Evolutionary conservation across 192 early-diverging fungal genomes (phyloP), one percentile per base, ranked within the genome.

Genomic region (Phlyctochytrium bullatum): DNA sequence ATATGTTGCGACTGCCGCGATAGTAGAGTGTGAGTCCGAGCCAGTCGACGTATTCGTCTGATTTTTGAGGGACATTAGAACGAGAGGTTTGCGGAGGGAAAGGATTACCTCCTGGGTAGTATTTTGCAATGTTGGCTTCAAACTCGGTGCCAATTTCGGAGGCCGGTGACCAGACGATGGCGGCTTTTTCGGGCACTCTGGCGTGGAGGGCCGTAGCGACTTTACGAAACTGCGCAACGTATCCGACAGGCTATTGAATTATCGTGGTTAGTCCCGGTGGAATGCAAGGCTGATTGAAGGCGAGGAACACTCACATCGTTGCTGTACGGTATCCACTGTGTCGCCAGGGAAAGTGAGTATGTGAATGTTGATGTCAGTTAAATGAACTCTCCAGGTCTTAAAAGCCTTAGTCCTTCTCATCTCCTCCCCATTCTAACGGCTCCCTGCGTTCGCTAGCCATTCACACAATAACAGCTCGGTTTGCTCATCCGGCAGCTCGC

Each of bases 31-130:
- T 20, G 27, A 57, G 54, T 14, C 54, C 54, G 6, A 57, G 12
- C 54, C 54, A 57, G 54, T 57, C 54, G 27, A 57, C 54, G 25
- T 57, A 57, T 6, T 14, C 54, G 25, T 57, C 54, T 57, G n/a
- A n/a, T n/a, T n/a, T n/a, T n/a, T n/a, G n/a, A n/a, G n/a, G 20
- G 40, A 6, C 6, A 47, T 47, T 47, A 6, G 6, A 6, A 20
- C 20, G 6, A 47, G 40, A 47, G 6, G 6, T 47, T 47, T 47
- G 6, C 10, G 6, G 40, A 47, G 20, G 10, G 10, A 47, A 47
- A 20, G 40, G 20, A 20, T 47, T 47, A 47, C 40, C 40, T 47
- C 40, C 40, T 6, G 40, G 40, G 20, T 47, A 47, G 40, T 47
- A 47, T 47, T 47, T 6, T 6, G 40, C 6, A 28, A 57, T 20